Percentiles rank a stretch among this genome's conserved stretches.
These are phyloP conservation scores for Nannochloropsis gaditana DNA, from an alignment of 108 stramenopile species.

Conservation along the genomic window DNA sequence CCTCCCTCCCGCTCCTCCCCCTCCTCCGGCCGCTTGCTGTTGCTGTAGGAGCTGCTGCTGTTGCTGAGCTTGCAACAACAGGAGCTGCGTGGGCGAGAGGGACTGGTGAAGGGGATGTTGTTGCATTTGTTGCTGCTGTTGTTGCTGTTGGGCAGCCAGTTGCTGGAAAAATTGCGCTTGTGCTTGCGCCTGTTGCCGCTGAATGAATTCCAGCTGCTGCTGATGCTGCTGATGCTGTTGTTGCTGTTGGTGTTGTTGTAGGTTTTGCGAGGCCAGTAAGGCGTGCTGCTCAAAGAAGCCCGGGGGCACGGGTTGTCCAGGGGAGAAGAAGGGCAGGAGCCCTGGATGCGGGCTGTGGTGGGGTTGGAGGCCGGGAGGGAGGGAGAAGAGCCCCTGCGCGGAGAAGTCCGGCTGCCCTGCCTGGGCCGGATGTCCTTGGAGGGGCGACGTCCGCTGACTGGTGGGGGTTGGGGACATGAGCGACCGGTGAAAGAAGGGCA, in stretches of 20 bases:
- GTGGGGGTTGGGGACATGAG: neutral
- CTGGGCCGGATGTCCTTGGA: neutral
- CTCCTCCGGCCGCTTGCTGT: neutral
- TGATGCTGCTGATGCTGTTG: neutral
- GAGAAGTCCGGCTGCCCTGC: neutral
- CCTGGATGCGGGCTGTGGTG: neutral
- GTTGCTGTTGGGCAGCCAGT: conserved; percentile 1
- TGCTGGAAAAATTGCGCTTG: neutral
- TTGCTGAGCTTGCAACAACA: neutral
- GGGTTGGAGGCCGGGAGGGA: neutral
- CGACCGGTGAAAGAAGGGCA: neutral
- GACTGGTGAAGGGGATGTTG: neutral
- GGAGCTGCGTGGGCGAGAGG: neutral
- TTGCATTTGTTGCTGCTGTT: neutral
- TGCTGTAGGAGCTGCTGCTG: neutral
- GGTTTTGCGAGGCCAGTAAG: neutral
- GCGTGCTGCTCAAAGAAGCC: neutral
- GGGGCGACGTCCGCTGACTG: neutral
- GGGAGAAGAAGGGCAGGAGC: neutral
- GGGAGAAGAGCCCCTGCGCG: neutral
- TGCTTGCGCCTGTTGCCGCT: neutral
- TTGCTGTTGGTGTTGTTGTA: neutral
- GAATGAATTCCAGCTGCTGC: neutral
- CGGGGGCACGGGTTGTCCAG: neutral
- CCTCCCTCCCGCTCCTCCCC: neutral